Conservation (phyloP, 371 early-diverging fungal genomes). For the Mycotypha africana region DNA sequence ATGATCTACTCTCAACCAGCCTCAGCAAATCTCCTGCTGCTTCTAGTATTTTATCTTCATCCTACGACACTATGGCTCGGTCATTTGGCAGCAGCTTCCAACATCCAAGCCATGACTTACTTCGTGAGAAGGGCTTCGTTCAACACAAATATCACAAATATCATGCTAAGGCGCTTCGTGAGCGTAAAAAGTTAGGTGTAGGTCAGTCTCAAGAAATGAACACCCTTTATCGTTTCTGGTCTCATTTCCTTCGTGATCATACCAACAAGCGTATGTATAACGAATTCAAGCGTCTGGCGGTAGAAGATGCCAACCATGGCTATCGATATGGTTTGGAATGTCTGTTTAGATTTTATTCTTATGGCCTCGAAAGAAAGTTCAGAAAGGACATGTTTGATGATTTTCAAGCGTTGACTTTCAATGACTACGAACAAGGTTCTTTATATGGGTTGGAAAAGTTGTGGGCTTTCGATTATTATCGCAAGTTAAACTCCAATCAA, state of each 20-base stretch:
- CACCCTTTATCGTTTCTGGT: constrained; percentile 98
- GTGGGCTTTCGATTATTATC: constrained; percentile 86
- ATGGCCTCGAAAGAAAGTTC: constrained; percentile 82
- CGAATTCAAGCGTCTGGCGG: constrained; percentile 86
- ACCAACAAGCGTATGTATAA: constrained; percentile 89
- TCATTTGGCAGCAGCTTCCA: constrained; percentile 80
- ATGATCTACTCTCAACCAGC: constrained; percentile 32
- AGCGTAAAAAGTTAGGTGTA: constrained; percentile 84
- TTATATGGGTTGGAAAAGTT: constrained; percentile 89
- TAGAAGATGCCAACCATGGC: constrained; percentile 83
- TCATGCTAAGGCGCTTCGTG: constrained; percentile 87
- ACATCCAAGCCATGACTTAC: constrained; percentile 90
- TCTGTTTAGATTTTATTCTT: constrained; percentile 82
- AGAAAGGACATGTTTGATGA: constrained; percentile 73
- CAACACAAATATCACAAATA: constrained; percentile 95
- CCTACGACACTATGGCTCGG: constrained; percentile 55
- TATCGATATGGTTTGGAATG: constrained; percentile 91
- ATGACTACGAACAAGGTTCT: constrained; percentile 60
- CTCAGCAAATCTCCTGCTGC: constrained; percentile 33
- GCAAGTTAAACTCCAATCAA: no score
- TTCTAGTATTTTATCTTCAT: constrained; percentile 28
- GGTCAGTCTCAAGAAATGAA: constrained; percentile 97
- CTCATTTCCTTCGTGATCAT: constrained; percentile 93
- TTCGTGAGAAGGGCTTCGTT: constrained; percentile 92
- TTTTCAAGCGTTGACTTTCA: constrained; percentile 70